Evolutionary conservation across 805 yeast genomes (phyloP), one percentile per base, ranked within the genome.

Genomic region (Candida ipomoeae): DNA sequence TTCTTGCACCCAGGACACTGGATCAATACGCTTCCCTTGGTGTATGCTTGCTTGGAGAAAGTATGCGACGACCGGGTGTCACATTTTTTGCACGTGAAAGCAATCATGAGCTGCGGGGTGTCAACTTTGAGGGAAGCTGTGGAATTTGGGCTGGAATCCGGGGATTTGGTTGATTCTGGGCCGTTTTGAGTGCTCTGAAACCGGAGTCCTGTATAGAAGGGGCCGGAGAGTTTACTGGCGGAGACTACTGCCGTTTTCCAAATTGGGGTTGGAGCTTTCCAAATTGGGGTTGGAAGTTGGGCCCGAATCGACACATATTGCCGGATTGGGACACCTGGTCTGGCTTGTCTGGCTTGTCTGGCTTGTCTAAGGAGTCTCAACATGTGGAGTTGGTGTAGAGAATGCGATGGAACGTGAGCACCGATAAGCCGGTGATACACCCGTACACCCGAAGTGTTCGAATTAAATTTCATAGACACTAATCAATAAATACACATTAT

Each of bases 81-180:
- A 68, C 98, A 92, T 56, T 82, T 81, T 64, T 90, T 92, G 69
- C 98, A 92, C 0, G 97, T 92, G 70, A 92, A 91, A 0, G 96
- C 92, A 20, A 92, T 78, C 85, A 89, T 85, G 55, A 88, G 73
- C 65, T 84, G 81, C 2, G 96, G 96, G 54, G 85, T 82, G 48
- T 87, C 94, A 18, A 80, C 77, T 59, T 85, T 82, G 52, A 81
- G 48, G 38, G 55, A 40, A 6, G 53, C 54, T 3, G 53, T n/a
- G 44, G 15, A n/a, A 20, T 21, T 13, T 17, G 45, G 14, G 17
- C 6, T 6, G 15, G 35, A 13, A 14, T n/a, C 13, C 5, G 14
- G 8, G n/a, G 15, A 2, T 17, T 38, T 26, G 6, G 23, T 14
- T 13, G 14, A 17, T 0, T 6, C 4, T 4, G 41, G 5, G 31